Conservation (phyloP, 2,329 filamentous ascomycete species). For the Alternaria panax region DNA sequence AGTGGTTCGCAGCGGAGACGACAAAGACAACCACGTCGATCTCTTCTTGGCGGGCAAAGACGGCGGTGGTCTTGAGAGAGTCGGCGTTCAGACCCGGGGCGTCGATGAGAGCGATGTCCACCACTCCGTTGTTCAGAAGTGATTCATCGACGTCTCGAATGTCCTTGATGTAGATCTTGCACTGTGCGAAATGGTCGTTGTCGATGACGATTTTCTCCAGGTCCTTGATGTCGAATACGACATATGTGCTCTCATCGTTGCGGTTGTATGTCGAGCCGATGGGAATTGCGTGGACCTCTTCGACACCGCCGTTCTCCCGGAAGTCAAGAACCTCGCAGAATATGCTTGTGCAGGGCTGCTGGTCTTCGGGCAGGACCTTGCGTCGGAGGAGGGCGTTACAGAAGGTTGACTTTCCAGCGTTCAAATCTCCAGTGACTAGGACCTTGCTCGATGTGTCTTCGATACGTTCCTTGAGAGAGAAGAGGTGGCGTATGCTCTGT, state of each 20-base stretch:
- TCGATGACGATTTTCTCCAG: slow-evolving; percentile 90
- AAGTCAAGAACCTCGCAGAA: slow-evolving; percentile 97
- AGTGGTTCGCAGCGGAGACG: slow-evolving; percentile 96
- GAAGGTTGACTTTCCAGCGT: slow-evolving; percentile 98
- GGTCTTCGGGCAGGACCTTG: slow-evolving; percentile 93
- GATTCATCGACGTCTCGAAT: slow-evolving; percentile 89
- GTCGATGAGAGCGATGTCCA: slow-evolving; percentile 97
- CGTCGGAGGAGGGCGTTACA: slow-evolving; percentile 95
- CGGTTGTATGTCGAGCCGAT: slow-evolving; percentile 81
- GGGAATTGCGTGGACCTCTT: slow-evolving; percentile 95
- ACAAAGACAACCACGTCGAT: slow-evolving; percentile 99
- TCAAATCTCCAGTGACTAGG: slow-evolving; percentile 91
- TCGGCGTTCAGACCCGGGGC: slow-evolving; percentile 95
- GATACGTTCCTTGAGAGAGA: slow-evolving; percentile 87
- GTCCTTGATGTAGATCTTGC: slow-evolving; percentile 96
- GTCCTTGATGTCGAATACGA: slow-evolving; percentile 78
- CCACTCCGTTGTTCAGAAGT: slow-evolving; percentile 93
- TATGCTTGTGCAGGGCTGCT: slow-evolving; percentile 97
- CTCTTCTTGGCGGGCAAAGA: slow-evolving; percentile 96
- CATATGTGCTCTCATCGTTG: slow-evolving; percentile 92
- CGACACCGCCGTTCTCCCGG: slow-evolving; percentile 85
- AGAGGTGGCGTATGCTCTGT: slow-evolving; percentile 89
- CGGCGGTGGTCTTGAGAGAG: slow-evolving; percentile 94
- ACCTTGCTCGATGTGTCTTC: slow-evolving; percentile 98
- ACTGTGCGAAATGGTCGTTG: slow-evolving; percentile 87